Evolutionary conservation across 176 grass and related monocot genomes (phyloP).

Genomic region (Eleusine coracana): DNA sequence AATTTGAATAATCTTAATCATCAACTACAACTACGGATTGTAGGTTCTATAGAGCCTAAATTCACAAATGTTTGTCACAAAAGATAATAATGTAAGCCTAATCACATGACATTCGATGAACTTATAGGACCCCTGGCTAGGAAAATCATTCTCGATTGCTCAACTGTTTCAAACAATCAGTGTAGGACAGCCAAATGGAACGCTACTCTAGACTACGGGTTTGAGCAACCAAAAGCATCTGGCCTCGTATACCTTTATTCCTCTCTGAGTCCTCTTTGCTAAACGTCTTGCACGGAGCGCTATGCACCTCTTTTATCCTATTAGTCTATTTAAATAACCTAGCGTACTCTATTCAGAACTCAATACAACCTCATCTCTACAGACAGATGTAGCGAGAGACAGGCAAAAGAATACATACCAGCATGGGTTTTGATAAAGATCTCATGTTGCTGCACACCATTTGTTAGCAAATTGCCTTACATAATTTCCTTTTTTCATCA

Average conservation of each 20-base stretch:
- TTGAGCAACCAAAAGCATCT: constrained; percentile 8
- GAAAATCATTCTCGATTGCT: neutral
- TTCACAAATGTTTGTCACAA: too few relatives aligned
- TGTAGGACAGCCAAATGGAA: neutral
- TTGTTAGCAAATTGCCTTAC: constrained; percentile 10
- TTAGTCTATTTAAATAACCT: neutral
- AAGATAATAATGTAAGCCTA: too few relatives aligned
- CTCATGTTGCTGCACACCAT: neutral
- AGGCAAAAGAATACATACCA: neutral
- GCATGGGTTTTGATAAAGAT: neutral
- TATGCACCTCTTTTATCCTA: neutral
- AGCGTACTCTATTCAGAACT: constrained; percentile 25
- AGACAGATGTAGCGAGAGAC: neutral
- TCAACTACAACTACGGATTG: neutral
- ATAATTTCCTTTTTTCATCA: neutral
- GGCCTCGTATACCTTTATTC: neutral
- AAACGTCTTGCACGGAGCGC: neutral
- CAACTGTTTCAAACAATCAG: constrained; percentile 10
- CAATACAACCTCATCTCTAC: neutral
- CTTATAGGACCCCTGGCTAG: neutral
- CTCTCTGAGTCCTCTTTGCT: neutral
- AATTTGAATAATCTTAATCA: neutral
- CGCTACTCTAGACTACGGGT: neutral
- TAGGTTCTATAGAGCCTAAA: too few relatives aligned
- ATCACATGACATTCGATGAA: neutral